Conservation (phyloP, 352 stramenopile species). For the Phytophthora ramorum region DNA sequence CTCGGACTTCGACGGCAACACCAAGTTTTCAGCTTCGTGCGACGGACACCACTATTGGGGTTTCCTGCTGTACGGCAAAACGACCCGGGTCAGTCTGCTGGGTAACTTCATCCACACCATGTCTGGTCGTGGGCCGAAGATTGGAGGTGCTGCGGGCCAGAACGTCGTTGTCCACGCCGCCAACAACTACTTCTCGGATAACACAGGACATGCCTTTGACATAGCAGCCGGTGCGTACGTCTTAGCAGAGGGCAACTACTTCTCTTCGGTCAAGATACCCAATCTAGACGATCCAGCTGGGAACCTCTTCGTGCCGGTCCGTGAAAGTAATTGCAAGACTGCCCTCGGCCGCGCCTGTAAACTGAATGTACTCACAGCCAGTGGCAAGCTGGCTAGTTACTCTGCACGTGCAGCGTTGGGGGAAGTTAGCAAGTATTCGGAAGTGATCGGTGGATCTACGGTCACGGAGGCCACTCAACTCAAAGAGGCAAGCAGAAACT, state of each 20-base stretch:
- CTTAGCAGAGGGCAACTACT: conserved; percentile 37
- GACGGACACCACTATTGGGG: conserved; percentile 51
- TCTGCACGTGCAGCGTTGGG: conserved; percentile 4
- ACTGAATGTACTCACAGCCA: conserved; percentile 25
- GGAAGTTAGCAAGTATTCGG: conserved; percentile 12
- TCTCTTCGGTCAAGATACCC: no score
- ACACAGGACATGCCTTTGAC: no score
- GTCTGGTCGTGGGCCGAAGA: conserved; percentile 47
- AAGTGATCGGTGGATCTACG: conserved; percentile 8
- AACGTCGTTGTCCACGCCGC: conserved; percentile 23
- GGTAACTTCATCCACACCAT: conserved; percentile 37
- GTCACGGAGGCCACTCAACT: conserved; percentile 11
- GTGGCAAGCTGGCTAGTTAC: conserved; percentile 10
- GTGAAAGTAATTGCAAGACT: conserved; percentile 20
- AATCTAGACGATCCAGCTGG: no score
- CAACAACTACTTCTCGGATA: conserved; percentile 49
- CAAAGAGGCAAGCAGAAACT: conserved; percentile 13
- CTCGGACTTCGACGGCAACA: no score
- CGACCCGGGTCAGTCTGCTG: conserved; percentile 28
- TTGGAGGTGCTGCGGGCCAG: no score
- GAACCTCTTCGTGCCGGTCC: conserved; percentile 27
- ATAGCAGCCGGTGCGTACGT: no score
- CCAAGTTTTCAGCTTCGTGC: no score
- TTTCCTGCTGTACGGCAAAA: conserved; percentile 26
- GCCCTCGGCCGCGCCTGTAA: conserved; percentile 26